These are phyloP conservation scores for Neurospora pannonica DNA, from an alignment of 495 filamentous ascomycete genomes.

Conservation along the genomic window DNA sequence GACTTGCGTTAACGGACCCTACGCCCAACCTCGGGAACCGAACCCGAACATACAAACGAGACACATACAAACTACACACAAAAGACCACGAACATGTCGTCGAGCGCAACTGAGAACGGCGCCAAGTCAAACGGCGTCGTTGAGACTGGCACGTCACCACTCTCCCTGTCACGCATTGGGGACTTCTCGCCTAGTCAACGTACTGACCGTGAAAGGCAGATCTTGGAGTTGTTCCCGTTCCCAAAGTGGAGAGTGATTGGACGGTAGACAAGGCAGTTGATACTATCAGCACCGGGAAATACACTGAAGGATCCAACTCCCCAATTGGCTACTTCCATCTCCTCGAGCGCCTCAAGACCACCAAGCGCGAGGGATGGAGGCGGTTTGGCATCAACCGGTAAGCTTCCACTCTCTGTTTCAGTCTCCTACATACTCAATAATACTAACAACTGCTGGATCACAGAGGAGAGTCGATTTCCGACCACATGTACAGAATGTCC, in stretches of 20 bases:
- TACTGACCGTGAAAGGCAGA: conserved; percentile 3
- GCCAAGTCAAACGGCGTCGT: not conserved
- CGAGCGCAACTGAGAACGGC: not conserved
- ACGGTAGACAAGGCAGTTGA: conserved; percentile 41
- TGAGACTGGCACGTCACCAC: not conserved
- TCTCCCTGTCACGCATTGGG: not conserved
- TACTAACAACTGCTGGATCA: conserved; percentile 5
- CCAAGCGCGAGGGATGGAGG: conserved; percentile 90
- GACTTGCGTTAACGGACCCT: not conserved
- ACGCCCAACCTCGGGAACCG: not conserved
- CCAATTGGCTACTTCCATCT: conserved; percentile 90
- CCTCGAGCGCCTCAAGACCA: conserved; percentile 87
- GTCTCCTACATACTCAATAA: too few relatives aligned
- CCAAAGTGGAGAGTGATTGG: conserved; percentile 33
- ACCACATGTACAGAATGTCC: conserved; percentile 99
- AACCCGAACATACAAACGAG: not conserved
- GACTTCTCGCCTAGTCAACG: not conserved
- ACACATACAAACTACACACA: not conserved
- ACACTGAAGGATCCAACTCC: conserved; percentile 51
- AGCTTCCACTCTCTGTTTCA: too few relatives aligned
- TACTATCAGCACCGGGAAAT: conserved; percentile 35
- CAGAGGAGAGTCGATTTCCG: conserved; percentile 74
- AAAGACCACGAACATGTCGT: not conserved
- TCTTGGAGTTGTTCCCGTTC: conserved; percentile 21
- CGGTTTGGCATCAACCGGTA: conserved; percentile 66